Percentiles rank a stretch among this genome's conserved stretches.
Conservation (phyloP, 139 green algal species). For the Tetradesmus lagerheimii region DNA sequence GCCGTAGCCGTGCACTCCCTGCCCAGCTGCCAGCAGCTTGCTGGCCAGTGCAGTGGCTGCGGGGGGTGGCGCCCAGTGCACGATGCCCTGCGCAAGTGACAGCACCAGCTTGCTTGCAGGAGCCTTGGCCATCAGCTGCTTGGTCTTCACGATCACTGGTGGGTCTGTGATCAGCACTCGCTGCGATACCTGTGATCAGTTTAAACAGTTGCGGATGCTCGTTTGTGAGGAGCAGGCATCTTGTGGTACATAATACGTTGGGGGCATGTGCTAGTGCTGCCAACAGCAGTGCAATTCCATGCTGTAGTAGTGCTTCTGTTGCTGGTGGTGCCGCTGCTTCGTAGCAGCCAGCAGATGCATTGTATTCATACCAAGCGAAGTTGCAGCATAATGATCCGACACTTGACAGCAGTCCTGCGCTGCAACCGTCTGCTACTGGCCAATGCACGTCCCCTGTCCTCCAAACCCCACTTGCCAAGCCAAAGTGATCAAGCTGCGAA, state of each 20-base stretch:
- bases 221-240: neutral
- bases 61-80: slow-evolving; percentile 85
- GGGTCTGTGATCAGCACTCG: slow-evolving; percentile 77
- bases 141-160: slow-evolving; percentile 83
- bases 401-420: neutral
- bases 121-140: slow-evolving; percentile 65
- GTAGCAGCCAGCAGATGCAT: no score
- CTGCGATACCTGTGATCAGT: slow-evolving; percentile 59
- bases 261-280: no score
- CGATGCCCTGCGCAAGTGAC: slow-evolving; percentile 87
- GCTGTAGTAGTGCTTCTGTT: neutral
- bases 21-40: neutral
- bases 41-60: slow-evolving; percentile 67
- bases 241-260: neutral
- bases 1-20: neutral
- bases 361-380: no score
- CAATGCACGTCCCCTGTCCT: neutral
- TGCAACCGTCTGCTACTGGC: neutral
- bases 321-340: neutral
- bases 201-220: neutral
- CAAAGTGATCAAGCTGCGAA: neutral
- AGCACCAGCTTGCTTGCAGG: slow-evolving; percentile 53
- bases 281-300: neutral
- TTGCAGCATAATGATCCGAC: no score
- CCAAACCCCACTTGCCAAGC: neutral